Percentiles rank a stretch among this genome's conserved stretches.
phyloP scores from a whole-genome alignment of 176 grass and related monocot species.

The Bothriochloa decipiens region DNA sequence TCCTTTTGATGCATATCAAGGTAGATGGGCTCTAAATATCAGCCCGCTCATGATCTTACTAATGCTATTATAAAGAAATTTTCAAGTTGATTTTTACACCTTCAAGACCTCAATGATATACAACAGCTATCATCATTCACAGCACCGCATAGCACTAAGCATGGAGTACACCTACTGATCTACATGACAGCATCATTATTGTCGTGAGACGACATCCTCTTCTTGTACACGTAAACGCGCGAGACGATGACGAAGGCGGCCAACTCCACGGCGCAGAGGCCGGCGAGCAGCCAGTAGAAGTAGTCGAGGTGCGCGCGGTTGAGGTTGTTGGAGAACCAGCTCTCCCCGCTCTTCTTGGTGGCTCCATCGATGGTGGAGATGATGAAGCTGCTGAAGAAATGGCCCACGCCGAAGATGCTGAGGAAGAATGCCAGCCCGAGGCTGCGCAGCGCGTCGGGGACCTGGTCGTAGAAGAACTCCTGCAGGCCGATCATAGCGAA shows the following conservation, averaged over 20 bases:
- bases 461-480: slow-evolving; percentile 98
- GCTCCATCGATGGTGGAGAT: slow-evolving; percentile 55
- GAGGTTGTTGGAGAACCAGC: slow-evolving; percentile 58
- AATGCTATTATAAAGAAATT: too few relatives aligned
- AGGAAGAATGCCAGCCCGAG: slow-evolving; percentile 67
- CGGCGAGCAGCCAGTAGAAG: slow-evolving; percentile 61
- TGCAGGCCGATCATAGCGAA: slow-evolving; percentile 82
- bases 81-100: too few relatives aligned
- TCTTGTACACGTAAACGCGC: slow-evolving; percentile 52
- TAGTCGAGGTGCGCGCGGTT: slow-evolving; percentile 62
- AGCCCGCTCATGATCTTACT: too few relatives aligned
- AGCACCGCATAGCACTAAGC: neutral
- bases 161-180: neutral
- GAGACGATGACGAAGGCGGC: slow-evolving; percentile 44
- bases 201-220: slow-evolving; percentile 13
- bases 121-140: neutral
- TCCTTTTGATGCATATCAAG: neutral
- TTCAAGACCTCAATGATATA: neutral
- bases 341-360: slow-evolving; percentile 39
- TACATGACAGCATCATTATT: slow-evolving; percentile 39
- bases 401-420: slow-evolving; percentile 68
- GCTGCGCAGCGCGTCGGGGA: slow-evolving; percentile 59
- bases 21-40: too few relatives aligned
- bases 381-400: slow-evolving; percentile 56
- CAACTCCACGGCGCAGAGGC: slow-evolving; percentile 46